Evolutionary conservation across 306 rosid species (phyloP).

Genomic region (Prunus campanulata): DNA sequence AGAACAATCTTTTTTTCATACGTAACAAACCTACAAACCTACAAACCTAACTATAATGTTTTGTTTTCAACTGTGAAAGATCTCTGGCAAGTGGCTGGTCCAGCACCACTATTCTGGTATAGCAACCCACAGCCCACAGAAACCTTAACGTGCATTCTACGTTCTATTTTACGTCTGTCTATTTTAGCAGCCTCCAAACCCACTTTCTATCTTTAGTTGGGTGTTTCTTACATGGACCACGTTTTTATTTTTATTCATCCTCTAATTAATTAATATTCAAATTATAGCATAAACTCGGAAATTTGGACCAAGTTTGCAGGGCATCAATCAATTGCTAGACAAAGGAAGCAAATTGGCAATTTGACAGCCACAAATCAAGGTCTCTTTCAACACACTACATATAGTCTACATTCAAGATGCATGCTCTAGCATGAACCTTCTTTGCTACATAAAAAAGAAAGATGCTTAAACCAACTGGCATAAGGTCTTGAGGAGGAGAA

Average conservation of each 20-base stretch:
- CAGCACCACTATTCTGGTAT: not conserved
- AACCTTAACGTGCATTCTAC: slow-evolving; percentile 21
- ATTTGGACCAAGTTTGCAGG: slow-evolving; percentile 12
- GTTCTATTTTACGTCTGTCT: slow-evolving; percentile 12
- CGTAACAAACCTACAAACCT: not conserved
- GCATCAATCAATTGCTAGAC: not conserved
- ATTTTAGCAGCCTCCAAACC: slow-evolving; percentile 22
- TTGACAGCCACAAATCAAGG: slow-evolving; percentile 11
- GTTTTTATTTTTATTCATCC: not conserved
- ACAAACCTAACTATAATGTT: not conserved
- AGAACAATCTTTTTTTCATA: not conserved
- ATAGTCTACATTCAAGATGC: not conserved
- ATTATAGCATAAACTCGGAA: not conserved
- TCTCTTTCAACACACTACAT: slow-evolving; percentile 26
- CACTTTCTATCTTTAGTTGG: not conserved
- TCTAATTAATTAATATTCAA: not conserved
- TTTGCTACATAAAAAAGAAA: not conserved
- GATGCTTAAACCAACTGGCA: not conserved
- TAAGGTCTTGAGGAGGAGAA: not conserved
- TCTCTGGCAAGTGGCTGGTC: not conserved
- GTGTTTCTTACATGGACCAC: slow-evolving; percentile 32
- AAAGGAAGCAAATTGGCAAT: slow-evolving; percentile 20
- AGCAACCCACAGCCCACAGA: not conserved
- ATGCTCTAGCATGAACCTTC: not conserved
- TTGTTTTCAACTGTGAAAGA: not conserved